Evolutionary conservation across 2,329 filamentous ascomycete genomes (phyloP), one percentile per base, ranked within the genome.

Genomic region (Arthrobotrys sphaeroides): DNA sequence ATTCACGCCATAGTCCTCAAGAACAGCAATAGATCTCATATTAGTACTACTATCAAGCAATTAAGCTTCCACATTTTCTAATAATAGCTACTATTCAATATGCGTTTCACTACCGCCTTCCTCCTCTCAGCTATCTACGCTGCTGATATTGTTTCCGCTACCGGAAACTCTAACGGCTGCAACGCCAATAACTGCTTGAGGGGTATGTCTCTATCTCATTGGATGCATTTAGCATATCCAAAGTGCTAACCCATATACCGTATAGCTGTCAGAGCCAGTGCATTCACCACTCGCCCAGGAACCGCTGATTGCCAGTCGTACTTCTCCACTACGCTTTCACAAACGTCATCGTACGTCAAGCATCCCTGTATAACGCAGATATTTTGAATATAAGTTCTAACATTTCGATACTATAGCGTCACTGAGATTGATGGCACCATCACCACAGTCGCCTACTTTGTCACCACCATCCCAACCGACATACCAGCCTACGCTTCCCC

Each of bases 171-270:
- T 3, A 18, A 16, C 16, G 47, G 47, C 9, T 65, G 60, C 22
- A 53, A 49, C 28, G 31, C 43, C 1, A 38, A 74, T 18, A 74
- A 74, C 61, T 74, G 69, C 20, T 64, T 67, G 16, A 55, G 69
- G 26, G 66, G 66, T 70, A 70, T 13, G 42, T 16, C 12, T 12
- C 4, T 3, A n/a, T 59, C 18, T 24, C 20, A 10, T n/a, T n/a
- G n/a, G n/a, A n/a, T n/a, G n/a, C n/a, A n/a, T n/a, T n/a, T n/a
- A n/a, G n/a, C n/a, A n/a, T n/a, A n/a, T n/a, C n/a, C n/a, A 20
- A 18, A 5, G 5, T 55, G 9, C 26, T 18, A 16, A 57, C 22
- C 9, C 1, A n/a, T 40, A 6, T 20, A 40, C 42, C 1, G 12
- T 43, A 20, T 38, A 64, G 61, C 61, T 55, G 38, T 66, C 38